These are phyloP conservation scores for Berkeleyomyces basicola DNA, from an alignment of 2,329 filamentous ascomycete genomes.

Conservation along the genomic window DNA sequence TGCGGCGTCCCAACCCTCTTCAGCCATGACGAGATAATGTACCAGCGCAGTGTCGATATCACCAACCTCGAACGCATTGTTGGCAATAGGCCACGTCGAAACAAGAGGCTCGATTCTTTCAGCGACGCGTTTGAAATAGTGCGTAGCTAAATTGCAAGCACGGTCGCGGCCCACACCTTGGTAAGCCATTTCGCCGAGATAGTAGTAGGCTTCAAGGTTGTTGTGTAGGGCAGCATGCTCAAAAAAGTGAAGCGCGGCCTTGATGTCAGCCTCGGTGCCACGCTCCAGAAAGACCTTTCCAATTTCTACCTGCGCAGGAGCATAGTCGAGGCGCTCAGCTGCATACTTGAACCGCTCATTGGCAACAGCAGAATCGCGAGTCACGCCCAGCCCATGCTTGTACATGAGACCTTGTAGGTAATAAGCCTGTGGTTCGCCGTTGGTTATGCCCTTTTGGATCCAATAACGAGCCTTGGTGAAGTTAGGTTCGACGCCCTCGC, in stretches of 20 bases:
- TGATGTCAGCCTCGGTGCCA: slow-evolving; percentile 51
- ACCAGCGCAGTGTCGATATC: slow-evolving; percentile 68
- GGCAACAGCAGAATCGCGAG: slow-evolving; percentile 52
- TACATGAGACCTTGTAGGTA: slow-evolving; percentile 74
- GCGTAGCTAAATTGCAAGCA: slow-evolving; percentile 58
- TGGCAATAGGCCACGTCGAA: slow-evolving; percentile 69
- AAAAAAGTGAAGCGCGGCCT: slow-evolving; percentile 68
- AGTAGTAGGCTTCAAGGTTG: slow-evolving; percentile 81
- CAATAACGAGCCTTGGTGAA: slow-evolving; percentile 61
- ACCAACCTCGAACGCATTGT: slow-evolving; percentile 62
- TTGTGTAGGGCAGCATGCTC: slow-evolving; percentile 69
- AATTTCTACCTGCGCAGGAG: slow-evolving; percentile 65
- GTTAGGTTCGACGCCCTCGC: slow-evolving; percentile 68
- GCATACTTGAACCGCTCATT: slow-evolving; percentile 61
- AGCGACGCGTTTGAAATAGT: slow-evolving; percentile 68
- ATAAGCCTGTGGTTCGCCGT: slow-evolving; percentile 69
- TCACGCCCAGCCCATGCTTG: slow-evolving; percentile 57
- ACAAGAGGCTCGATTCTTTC: slow-evolving; percentile 57
- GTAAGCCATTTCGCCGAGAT: slow-evolving; percentile 73
- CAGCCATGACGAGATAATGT: slow-evolving; percentile 70
- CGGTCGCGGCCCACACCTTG: slow-evolving; percentile 66
- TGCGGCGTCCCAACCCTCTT: slow-evolving; percentile 78
- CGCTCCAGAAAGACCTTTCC: slow-evolving; percentile 78
- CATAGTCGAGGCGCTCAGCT: slow-evolving; percentile 58
- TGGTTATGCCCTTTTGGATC: slow-evolving; percentile 63